Conservation (phyloP, 106 monocot species). For the Cymbidium sinense region DNA sequence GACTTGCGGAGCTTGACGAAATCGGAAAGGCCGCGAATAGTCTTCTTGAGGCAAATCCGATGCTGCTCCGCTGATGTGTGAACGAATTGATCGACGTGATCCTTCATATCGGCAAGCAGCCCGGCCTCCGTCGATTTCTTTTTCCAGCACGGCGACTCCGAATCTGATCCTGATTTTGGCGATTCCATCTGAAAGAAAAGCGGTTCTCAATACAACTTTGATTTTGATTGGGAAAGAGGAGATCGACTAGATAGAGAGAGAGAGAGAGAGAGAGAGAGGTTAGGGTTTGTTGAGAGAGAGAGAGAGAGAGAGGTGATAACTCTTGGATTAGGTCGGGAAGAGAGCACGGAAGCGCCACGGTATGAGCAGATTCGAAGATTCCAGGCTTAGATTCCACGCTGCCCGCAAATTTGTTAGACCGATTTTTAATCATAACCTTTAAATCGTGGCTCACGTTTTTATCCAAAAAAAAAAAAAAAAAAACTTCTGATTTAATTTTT, state of each 20-base stretch:
- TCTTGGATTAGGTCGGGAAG: too few species aligned
- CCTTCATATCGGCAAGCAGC: slow-evolving; percentile 22
- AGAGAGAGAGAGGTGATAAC: not conserved
- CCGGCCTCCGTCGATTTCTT: slow-evolving; percentile 24
- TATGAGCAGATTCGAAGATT: not conserved
- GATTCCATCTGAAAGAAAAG: not conserved
- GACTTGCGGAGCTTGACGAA: slow-evolving; percentile 11
- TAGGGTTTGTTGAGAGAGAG: not conserved
- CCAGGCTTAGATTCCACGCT: slow-evolving; percentile 5
- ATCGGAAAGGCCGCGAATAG: slow-evolving; percentile 19
- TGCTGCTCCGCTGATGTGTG: slow-evolving; percentile 38
- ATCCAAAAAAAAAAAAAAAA: too few species aligned
- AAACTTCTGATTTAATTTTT: too few species aligned
- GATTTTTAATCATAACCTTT: too few species aligned
- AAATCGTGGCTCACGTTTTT: too few species aligned
- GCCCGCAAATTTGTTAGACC: not conserved
- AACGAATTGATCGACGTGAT: slow-evolving; percentile 36
- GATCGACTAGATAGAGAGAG: not conserved
- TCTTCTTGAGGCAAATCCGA: slow-evolving; percentile 43
- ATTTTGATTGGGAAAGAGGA: not conserved
- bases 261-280: not conserved
- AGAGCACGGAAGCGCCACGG: too few species aligned
- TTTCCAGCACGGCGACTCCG: slow-evolving; percentile 22
- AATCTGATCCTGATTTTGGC: not conserved
- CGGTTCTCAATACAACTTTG: not conserved